Evolutionary conservation across 345 rosid genomes (phyloP).

Genomic region (Lepidium africanum): DNA sequence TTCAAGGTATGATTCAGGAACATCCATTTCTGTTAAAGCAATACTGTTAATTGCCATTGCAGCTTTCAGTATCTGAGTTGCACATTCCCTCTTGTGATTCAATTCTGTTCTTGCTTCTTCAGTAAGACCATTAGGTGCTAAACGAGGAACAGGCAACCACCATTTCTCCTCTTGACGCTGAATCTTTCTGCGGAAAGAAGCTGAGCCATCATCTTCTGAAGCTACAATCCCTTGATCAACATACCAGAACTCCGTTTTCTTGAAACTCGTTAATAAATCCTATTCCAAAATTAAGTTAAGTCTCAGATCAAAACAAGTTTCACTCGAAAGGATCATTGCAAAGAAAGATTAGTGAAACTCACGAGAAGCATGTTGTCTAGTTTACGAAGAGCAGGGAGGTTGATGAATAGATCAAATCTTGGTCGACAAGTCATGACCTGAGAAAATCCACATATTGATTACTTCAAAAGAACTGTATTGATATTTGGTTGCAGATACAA

Average conservation of each 20-base stretch:
- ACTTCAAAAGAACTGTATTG: background rate
- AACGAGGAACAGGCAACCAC: conserved; percentile 99
- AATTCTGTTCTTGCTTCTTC: conserved; percentile 73
- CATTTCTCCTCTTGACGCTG: conserved; percentile 97
- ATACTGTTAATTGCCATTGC: conserved; percentile 83
- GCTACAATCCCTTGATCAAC: conserved; percentile 90
- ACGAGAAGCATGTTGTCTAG: conserved; percentile 94
- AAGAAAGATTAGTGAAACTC: conserved; percentile 24
- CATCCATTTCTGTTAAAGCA: conserved; percentile 78
- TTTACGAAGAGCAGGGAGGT: conserved; percentile 84
- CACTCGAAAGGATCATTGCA: background rate
- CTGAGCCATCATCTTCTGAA: conserved; percentile 71
- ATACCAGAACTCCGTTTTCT: conserved; percentile 77
- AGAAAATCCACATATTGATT: background rate
- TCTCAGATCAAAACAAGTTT: background rate
- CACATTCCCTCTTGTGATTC: conserved; percentile 65
- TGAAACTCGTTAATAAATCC: conserved; percentile 80
- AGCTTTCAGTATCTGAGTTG: conserved; percentile 88
- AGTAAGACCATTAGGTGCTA: conserved; percentile 71
- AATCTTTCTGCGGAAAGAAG: conserved; percentile 66
- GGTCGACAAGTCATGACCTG: conserved; percentile 96
- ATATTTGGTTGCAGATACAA: background rate
- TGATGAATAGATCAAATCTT: conserved; percentile 76
- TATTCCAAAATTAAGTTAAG: conserved; percentile 14
- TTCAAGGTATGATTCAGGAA: conserved; percentile 81